phyloP scores from a whole-genome alignment of 306 rosid species.

The Trichosanthes truncata region DNA sequence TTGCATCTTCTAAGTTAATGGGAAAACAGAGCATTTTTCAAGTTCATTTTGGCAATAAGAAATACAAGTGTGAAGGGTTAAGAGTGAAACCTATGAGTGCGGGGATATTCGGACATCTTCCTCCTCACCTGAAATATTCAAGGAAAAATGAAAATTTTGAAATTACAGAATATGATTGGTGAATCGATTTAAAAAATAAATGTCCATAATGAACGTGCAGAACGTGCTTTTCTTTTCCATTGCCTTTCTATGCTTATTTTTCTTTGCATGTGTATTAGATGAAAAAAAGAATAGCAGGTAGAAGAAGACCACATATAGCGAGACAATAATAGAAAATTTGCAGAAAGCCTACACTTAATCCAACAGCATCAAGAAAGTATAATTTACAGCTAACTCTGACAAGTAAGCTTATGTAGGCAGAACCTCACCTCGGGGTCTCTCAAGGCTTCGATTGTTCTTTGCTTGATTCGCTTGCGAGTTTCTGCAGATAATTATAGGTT shows the following conservation, averaged over 20 bases:
- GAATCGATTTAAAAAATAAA: neutral
- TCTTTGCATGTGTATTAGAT: neutral
- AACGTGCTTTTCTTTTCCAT: neutral
- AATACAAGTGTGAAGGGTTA: neutral
- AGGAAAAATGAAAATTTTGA: neutral
- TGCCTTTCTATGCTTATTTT: neutral
- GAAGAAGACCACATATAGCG: neutral
- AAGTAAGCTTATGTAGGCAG: slow-evolving; percentile 39
- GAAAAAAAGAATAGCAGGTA: neutral
- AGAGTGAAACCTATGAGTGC: slow-evolving; percentile 47
- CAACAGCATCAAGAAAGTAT: neutral
- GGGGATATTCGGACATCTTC: slow-evolving; percentile 64
- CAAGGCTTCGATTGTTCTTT: slow-evolving; percentile 68
- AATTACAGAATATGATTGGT: neutral
- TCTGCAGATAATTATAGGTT: slow-evolving; percentile 31
- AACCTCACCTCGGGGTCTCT: slow-evolving; percentile 92
- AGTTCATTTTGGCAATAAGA: neutral
- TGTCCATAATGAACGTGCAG: neutral
- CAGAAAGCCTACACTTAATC: neutral
- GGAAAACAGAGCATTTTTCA: neutral
- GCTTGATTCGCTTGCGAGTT: slow-evolving; percentile 61
- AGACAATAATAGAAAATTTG: neutral
- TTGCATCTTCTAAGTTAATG: neutral
- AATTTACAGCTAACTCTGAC: neutral
- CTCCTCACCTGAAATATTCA: slow-evolving; percentile 53